These are phyloP conservation scores for Arachis hypogaea DNA, from an alignment of 306 rosid genomes.

Conservation along the genomic window DNA sequence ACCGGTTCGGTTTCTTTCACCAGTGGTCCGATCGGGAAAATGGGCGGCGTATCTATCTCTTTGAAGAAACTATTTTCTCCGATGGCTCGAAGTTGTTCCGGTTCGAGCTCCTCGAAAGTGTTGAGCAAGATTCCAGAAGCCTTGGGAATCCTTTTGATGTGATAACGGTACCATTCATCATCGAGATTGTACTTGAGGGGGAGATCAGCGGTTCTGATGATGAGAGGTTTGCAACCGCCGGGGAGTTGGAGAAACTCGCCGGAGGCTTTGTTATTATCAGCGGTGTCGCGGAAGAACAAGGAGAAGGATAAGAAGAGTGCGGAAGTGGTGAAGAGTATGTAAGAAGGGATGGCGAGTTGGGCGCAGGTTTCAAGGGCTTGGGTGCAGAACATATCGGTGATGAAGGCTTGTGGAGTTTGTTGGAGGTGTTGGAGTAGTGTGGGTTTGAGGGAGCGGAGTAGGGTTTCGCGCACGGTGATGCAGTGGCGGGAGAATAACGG, in stretches of 20 bases:
- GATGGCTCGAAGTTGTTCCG: slow-evolving; percentile 32
- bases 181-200: slow-evolving; percentile 40
- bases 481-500: slow-evolving; percentile 27
- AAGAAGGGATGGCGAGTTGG: slow-evolving; percentile 47
- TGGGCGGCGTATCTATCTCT: slow-evolving; percentile 25
- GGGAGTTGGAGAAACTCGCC: slow-evolving; percentile 52
- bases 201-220: slow-evolving; percentile 38
- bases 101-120: slow-evolving; percentile 52
- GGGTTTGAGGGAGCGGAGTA: slow-evolving; percentile 33
- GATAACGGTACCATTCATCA: slow-evolving; percentile 37
- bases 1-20: slow-evolving; percentile 37
- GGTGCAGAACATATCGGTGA: slow-evolving; percentile 51
- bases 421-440: slow-evolving; percentile 27
- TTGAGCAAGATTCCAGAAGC: slow-evolving; percentile 45
- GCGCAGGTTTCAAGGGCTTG: slow-evolving; percentile 46
- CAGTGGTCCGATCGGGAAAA: slow-evolving; percentile 43
- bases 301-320: slow-evolving; percentile 43
- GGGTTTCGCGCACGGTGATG: slow-evolving; percentile 38
- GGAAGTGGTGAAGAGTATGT: slow-evolving; percentile 46
- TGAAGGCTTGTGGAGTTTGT: slow-evolving; percentile 41
- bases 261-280: no score
- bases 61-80: slow-evolving; percentile 38
- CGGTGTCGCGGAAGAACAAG: slow-evolving; percentile 28
- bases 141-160: slow-evolving; percentile 38
- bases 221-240: slow-evolving; percentile 34